Percentiles rank a stretch among this genome's conserved stretches.
phyloP scores from a whole-genome alignment of 352 stramenopile species.

The Phytopythium mirpurense region DNA sequence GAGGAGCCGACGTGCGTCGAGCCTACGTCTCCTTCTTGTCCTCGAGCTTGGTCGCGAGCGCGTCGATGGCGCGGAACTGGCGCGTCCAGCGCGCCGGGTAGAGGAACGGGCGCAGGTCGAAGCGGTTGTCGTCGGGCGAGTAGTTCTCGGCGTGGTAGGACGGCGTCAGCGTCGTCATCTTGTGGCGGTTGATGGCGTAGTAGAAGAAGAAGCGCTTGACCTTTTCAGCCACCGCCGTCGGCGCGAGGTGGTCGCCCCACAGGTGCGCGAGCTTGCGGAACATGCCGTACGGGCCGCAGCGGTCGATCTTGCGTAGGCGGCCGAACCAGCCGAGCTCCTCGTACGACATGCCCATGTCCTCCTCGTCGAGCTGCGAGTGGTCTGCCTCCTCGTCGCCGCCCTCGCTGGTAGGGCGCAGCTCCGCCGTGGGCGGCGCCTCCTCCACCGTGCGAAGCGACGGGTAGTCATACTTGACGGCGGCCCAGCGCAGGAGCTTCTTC shows the following conservation, averaged over 20 bases:
- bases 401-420: constrained; percentile 92
- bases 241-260: constrained; percentile 83
- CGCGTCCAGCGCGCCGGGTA: constrained; percentile 95
- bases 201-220: constrained; percentile 98
- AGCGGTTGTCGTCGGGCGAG: constrained; percentile 98
- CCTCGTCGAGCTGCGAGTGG: constrained; percentile 96
- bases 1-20: too few species aligned
- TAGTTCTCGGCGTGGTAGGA: constrained; percentile 99
- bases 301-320: constrained; percentile 93
- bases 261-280: constrained; percentile 81
- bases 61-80: constrained; percentile 95
- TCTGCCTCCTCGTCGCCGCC: constrained; percentile 50
- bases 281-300: constrained; percentile 95
- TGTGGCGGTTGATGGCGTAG: constrained; percentile 98
- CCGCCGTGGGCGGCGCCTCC: constrained; percentile 92
- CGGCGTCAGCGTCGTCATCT: constrained; percentile 98
- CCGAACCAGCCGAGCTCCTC: constrained; percentile 96
- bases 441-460: constrained; percentile 90
- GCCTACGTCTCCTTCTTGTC: constrained; percentile 61
- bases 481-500: constrained; percentile 95
- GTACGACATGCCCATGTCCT: constrained; percentile 99
- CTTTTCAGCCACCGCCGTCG: constrained; percentile 75
- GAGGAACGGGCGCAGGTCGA: constrained; percentile 97
- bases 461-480: constrained; percentile 89
- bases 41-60: constrained; percentile 72